phyloP scores from a whole-genome alignment of 2,329 filamentous ascomycete species.

The Herpotrichia juniperi region DNA sequence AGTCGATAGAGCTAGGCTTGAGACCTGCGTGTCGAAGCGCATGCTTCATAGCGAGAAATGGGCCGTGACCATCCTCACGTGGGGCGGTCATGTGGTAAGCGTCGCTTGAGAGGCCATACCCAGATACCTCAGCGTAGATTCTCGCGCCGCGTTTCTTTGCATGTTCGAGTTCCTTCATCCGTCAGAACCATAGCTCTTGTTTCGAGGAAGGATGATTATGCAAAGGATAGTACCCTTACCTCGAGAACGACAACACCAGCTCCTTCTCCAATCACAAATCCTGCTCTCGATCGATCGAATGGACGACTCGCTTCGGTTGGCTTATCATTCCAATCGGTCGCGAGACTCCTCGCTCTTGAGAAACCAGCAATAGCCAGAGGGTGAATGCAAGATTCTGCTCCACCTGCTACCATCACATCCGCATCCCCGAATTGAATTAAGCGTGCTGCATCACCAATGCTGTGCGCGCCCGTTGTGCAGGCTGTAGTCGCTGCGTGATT shows the following conservation, averaged over 20 bases:
- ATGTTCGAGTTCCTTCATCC: constrained; percentile 75
- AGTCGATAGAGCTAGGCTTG: constrained; percentile 75
- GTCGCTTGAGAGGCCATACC: constrained; percentile 90
- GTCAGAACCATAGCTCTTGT: constrained; percentile 7
- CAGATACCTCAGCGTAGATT: constrained; percentile 87
- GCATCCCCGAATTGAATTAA: constrained; percentile 92
- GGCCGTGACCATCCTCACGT: constrained; percentile 79
- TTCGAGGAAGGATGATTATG: neutral
- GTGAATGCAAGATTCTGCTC: constrained; percentile 93
- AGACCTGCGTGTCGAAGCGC: constrained; percentile 76
- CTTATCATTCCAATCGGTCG: constrained; percentile 77
- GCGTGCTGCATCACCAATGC: constrained; percentile 90
- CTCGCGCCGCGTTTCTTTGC: constrained; percentile 77
- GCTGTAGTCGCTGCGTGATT: constrained; percentile 94
- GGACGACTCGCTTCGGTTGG: constrained; percentile 79
- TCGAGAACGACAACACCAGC: constrained; percentile 88
- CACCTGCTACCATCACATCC: constrained; percentile 94
- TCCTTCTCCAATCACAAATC: constrained; percentile 93
- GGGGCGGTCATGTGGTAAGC: constrained; percentile 95
- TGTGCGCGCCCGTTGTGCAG: constrained; percentile 94
- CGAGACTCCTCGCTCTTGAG: constrained; percentile 82
- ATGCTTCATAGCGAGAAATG: constrained; percentile 81
- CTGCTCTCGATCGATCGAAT: constrained; percentile 79
- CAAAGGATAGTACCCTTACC: constrained; percentile 42
- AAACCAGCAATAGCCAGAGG: constrained; percentile 93